A percentile compares a stretch with the other conserved stretches of the same genome.
These are phyloP conservation scores for Citrullus amarus DNA, from an alignment of 306 rosid species.

Conservation along the genomic window DNA sequence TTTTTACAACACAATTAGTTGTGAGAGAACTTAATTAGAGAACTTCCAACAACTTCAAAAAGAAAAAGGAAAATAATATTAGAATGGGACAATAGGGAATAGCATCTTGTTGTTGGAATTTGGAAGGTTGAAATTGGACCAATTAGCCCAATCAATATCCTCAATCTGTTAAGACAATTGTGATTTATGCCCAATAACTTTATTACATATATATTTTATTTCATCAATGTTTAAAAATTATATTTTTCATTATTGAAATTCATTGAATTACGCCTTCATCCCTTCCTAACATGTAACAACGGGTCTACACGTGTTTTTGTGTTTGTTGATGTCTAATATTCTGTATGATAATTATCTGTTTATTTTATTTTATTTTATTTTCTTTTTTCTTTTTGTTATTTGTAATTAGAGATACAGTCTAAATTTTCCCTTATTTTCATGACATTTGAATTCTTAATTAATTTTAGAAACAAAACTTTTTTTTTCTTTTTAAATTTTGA, in stretches of 20 bases:
- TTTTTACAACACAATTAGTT: not conserved
- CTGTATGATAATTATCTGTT: too few relatives aligned
- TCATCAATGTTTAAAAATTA: not conserved
- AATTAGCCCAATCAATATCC: not conserved
- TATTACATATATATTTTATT: not conserved
- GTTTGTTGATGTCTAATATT: not conserved
- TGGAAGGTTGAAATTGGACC: not conserved
- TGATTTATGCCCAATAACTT: not conserved
- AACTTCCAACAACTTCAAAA: not conserved
- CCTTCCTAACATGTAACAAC: not conserved
- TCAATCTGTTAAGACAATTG: not conserved
- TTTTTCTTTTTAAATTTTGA: too few relatives aligned
- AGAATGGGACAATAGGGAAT: not conserved
- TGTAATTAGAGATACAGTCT: too few relatives aligned
- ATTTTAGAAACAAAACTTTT: too few relatives aligned
- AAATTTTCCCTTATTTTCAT: too few relatives aligned
- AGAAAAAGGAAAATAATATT: not conserved
- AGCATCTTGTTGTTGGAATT: conserved; percentile 1
- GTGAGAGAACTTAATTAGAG: not conserved
- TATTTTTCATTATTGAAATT: not conserved
- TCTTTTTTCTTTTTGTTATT: too few relatives aligned
- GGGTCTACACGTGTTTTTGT: not conserved
- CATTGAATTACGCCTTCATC: not conserved
- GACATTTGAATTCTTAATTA: too few relatives aligned
- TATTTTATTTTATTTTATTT: too few relatives aligned